Evolutionary conservation across 139 green algal genomes (phyloP).

Genomic region (Auxenochlorella pyrenoidosa): DNA sequence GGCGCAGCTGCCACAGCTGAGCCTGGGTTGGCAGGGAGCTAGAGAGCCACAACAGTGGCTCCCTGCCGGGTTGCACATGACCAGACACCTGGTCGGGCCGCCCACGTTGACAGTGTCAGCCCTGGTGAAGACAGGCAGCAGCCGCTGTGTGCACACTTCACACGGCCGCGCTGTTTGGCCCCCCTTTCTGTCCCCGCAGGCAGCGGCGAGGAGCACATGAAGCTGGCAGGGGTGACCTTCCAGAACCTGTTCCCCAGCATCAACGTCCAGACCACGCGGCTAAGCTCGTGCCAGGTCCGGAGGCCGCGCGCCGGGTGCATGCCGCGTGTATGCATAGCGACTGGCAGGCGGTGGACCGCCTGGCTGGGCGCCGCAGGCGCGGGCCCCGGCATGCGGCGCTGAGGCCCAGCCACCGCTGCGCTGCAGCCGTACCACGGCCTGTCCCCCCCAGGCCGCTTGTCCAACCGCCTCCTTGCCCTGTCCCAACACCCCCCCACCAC

Average conservation of each 20-base stretch:
- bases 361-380: neutral
- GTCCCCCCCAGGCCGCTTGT: too few species aligned
- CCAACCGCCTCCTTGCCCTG: neutral
- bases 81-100: too few species aligned
- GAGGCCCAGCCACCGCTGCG: too few species aligned
- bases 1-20: neutral
- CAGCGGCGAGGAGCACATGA: constrained; percentile 70
- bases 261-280: constrained; percentile 87
- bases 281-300: constrained; percentile 76
- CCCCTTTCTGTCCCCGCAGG: neutral
- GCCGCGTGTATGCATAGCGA: neutral
- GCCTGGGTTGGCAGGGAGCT: too few species aligned
- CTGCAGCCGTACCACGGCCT: too few species aligned
- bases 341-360: neutral
- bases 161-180: neutral
- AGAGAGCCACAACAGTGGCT: too few species aligned
- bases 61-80: too few species aligned
- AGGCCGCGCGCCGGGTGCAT: neutral
- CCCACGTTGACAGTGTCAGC: too few species aligned
- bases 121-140: neutral
- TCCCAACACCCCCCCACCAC: neutral
- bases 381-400: neutral
- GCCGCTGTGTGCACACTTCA: neutral
- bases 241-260: constrained; percentile 98
- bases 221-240: constrained; percentile 81